These are phyloP conservation scores for Lagerstroemia speciosa DNA, from an alignment of 345 rosid species.

Conservation along the genomic window DNA sequence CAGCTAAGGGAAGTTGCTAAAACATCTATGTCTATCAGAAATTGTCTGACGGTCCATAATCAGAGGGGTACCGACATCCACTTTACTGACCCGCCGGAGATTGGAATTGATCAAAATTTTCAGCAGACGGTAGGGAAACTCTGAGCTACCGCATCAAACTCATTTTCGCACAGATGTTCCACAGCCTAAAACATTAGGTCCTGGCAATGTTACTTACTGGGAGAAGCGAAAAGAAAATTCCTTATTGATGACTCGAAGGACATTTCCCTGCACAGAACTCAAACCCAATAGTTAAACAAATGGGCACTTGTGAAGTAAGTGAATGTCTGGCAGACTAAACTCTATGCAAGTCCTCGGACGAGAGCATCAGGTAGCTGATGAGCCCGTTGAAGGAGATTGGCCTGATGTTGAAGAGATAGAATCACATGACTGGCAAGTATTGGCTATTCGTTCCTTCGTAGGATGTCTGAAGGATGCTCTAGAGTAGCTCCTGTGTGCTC, in stretches of 20 bases:
- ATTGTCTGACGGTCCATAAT: too few species aligned
- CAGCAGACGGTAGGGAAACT: too few species aligned
- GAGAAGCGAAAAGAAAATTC: background rate
- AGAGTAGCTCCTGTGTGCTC: constrained; percentile 85
- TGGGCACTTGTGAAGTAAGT: background rate
- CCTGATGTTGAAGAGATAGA: background rate
- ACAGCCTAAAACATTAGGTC: too few species aligned
- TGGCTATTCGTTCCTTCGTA: constrained; percentile 38
- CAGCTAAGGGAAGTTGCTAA: background rate
- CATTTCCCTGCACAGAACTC: background rate
- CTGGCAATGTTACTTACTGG: background rate
- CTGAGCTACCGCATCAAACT: too few species aligned
- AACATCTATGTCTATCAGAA: background rate
- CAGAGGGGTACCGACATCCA: too few species aligned
- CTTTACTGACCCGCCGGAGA: too few species aligned
- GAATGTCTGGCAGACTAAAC: background rate
- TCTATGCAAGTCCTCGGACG: background rate
- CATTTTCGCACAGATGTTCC: too few species aligned
- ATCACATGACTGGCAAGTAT: background rate
- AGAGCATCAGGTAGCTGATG: background rate
- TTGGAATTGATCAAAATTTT: too few species aligned
- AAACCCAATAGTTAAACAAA: too few species aligned
- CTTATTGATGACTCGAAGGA: background rate
- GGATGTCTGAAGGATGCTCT: constrained; percentile 76
- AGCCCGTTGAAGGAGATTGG: background rate